phyloP scores from a whole-genome alignment of 768 basidiomycete species.

The Pisolithus marmoratus region DNA sequence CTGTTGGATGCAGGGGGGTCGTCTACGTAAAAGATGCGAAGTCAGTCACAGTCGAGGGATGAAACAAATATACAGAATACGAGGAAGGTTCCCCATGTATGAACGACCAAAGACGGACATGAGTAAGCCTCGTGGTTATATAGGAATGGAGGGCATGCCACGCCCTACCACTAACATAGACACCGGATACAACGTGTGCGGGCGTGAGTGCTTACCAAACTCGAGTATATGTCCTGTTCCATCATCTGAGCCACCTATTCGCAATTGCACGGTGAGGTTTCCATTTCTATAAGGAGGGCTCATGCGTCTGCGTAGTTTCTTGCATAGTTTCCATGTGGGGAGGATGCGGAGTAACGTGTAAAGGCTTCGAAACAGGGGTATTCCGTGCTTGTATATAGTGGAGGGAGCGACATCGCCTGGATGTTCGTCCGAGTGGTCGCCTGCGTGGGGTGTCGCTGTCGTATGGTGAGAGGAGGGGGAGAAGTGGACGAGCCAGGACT shows the following conservation, averaged over 20 bases:
- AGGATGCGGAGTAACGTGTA: conserved; percentile 67
- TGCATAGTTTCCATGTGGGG: conserved; percentile 71
- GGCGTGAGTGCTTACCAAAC: conserved; percentile 30
- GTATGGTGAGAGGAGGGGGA: conserved; percentile 9
- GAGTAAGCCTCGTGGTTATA: conserved; percentile 20
- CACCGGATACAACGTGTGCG: conserved; percentile 19
- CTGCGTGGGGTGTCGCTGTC: background rate
- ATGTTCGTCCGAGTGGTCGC: conserved; percentile 17
- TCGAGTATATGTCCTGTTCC: conserved; percentile 22
- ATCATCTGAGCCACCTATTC: conserved; percentile 35
- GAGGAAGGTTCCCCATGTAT: background rate
- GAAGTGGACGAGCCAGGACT: conserved; percentile 60
- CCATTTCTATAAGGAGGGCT: conserved; percentile 33
- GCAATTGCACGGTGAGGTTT: conserved; percentile 40
- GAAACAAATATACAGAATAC: background rate
- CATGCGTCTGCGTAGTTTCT: conserved; percentile 40
- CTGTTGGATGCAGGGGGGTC: conserved; percentile 34
- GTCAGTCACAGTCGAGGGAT: background rate
- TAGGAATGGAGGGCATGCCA: background rate
- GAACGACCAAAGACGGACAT: conserved; percentile 21
- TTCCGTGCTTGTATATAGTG: conserved; percentile 81
- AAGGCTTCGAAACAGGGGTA: conserved; percentile 73
- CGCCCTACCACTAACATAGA: background rate
- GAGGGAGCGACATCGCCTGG: conserved; percentile 54
- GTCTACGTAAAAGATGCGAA: conserved; percentile 20